phyloP scores from a whole-genome alignment of 192 early-diverging fungal genomes.

The Backusella macrospora region DNA sequence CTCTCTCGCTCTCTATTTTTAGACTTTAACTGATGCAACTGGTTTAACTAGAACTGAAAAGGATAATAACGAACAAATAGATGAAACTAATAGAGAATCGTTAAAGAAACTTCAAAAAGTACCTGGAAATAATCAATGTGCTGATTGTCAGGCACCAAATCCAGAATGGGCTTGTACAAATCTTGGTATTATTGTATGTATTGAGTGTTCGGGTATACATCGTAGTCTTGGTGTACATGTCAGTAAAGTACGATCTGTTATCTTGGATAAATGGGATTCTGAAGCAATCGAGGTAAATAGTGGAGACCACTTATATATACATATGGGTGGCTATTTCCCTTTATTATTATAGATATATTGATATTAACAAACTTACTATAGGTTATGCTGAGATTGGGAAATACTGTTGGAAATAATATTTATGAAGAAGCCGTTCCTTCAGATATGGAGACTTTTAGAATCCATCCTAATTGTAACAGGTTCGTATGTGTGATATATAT shows the following conservation, averaged over 20 bases:
- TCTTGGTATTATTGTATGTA: constrained; percentile 80
- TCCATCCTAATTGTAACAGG: constrained; percentile 48
- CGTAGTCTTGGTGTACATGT: constrained; percentile 89
- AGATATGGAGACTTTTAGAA: constrained; percentile 46
- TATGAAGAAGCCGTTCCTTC: constrained; percentile 56
- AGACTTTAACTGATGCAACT: constrained; percentile 2
- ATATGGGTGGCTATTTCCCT: not conserved
- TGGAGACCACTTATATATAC: not conserved
- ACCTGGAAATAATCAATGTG: constrained; percentile 59
- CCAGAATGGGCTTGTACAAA: constrained; percentile 90
- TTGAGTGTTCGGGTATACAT: constrained; percentile 91
- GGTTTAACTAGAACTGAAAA: constrained; percentile 9
- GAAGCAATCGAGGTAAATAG: constrained; percentile 61
- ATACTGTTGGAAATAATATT: constrained; percentile 61
- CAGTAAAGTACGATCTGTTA: constrained; percentile 82
- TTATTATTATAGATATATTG: not conserved
- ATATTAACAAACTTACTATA: constrained; percentile 36
- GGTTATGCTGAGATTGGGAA: constrained; percentile 84
- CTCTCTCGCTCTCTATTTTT: too few relatives aligned
- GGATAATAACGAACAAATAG: constrained; percentile 16
- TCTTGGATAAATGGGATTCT: constrained; percentile 86
- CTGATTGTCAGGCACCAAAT: constrained; percentile 56
- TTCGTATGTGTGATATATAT: constrained; percentile 2
- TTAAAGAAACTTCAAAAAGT: constrained; percentile 46
- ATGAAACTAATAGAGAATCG: constrained; percentile 44